These are phyloP conservation scores for Solanum chacoense DNA, from an alignment of 305 asterid species.

Conservation along the genomic window DNA sequence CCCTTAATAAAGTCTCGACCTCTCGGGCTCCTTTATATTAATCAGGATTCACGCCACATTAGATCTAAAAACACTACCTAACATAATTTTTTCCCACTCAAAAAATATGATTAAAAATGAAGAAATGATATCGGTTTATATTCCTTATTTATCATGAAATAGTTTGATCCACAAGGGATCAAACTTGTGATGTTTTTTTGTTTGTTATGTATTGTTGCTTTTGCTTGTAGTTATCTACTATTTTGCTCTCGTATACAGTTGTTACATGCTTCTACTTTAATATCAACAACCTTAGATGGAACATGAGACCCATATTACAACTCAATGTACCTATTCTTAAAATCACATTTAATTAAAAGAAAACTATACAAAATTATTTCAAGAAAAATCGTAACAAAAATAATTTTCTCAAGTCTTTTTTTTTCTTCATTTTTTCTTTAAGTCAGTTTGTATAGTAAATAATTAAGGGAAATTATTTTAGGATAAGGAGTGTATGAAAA, in stretches of 20 bases:
- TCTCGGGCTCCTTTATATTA: not conserved
- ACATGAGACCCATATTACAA: not conserved
- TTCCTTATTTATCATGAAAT: not conserved
- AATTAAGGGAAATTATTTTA: not conserved
- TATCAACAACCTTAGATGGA: constrained; percentile 1
- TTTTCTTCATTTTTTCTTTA: not conserved
- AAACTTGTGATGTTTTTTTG: not conserved
- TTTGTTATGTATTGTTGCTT: not conserved
- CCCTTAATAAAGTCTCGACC: not conserved
- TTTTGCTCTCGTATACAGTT: not conserved
- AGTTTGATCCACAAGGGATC: not conserved
- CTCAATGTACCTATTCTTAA: not conserved
- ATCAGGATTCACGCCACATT: rapidly evolving
- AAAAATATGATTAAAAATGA: not conserved
- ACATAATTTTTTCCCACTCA: not conserved
- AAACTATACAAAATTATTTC: not conserved
- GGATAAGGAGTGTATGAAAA: not conserved
- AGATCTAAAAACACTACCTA: not conserved
- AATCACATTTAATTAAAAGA: not conserved
- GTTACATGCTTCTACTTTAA: not conserved
- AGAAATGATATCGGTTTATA: rapidly evolving
- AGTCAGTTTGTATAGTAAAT: not conserved
- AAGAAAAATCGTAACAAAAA: not conserved
- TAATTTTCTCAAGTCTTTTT: not conserved
- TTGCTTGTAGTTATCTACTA: not conserved